Conservation (phyloP, 768 basidiomycete genomes). For the Coprinopsis cinerea region DNA sequence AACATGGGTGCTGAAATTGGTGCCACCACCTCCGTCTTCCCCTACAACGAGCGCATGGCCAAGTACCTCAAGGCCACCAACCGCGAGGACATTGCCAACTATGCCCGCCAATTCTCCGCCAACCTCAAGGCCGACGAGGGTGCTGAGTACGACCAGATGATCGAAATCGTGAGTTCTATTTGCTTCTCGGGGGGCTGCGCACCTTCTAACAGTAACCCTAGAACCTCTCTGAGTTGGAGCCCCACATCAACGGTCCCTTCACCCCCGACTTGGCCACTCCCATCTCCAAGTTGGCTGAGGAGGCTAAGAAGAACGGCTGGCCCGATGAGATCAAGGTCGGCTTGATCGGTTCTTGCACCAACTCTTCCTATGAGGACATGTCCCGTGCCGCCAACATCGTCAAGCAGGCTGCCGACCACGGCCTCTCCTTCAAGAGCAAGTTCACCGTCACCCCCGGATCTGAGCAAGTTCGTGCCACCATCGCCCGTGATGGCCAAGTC, state of each 20-base stretch:
- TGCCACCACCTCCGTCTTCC: slow-evolving; percentile 98
- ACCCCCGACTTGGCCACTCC: slow-evolving; percentile 99
- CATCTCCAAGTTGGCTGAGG: slow-evolving; percentile 89
- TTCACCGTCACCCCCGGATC: slow-evolving; percentile 99
- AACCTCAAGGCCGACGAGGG: slow-evolving; percentile 85
- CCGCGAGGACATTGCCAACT: slow-evolving; percentile 79
- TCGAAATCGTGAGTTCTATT: slow-evolving; percentile 70
- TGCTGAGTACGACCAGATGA: slow-evolving; percentile 89
- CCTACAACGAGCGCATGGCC: slow-evolving; percentile 93
- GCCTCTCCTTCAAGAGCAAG: slow-evolving; percentile 82
- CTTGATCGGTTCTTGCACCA: slow-evolving; percentile 99
- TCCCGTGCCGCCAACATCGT: slow-evolving; percentile 94
- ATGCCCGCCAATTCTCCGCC: slow-evolving; percentile 83
- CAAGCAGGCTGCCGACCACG: slow-evolving; percentile 80
- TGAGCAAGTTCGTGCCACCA: slow-evolving; percentile 97
- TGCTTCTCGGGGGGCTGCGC: not conserved
- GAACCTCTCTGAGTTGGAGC: slow-evolving; percentile 97
- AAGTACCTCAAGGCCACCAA: slow-evolving; percentile 95
- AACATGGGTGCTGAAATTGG: slow-evolving; percentile 99
- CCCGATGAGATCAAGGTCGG: slow-evolving; percentile 95
- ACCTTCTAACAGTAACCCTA: slow-evolving; percentile 21
- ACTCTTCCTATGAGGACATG: slow-evolving; percentile 99
- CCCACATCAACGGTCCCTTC: slow-evolving; percentile 99
- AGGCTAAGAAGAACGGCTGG: slow-evolving; percentile 94
- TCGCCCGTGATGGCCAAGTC: slow-evolving; percentile 93